Base-by-base conservation (phyloP, 2,329 filamentous ascomycete species). In the Macrophomina tecta region DNA sequence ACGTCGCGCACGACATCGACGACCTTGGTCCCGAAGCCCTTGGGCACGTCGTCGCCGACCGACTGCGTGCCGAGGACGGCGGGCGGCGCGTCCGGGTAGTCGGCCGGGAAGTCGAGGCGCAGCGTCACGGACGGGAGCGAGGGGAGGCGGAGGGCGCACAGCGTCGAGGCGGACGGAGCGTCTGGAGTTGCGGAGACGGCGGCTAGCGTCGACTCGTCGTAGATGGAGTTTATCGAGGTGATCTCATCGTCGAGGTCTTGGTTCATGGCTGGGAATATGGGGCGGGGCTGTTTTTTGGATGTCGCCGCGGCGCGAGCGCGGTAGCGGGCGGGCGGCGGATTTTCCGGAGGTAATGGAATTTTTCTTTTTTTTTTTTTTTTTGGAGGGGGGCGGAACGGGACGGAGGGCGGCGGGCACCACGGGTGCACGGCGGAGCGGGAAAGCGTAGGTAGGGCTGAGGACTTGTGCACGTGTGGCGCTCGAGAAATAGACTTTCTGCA, bases 161-260 rank as follows among this genome's bases (percentile, higher is more conserved):
- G 70, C 5, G 52, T 14, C 7, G 53, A 12, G 9, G 38, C 38
- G 2, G 72, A 80, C 69, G 23, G 74, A 71, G 46, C 78, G 14
- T 48, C 64, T 28, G 23, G 18, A 73, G 28, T 79, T 76, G 67
- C 80, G 73, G 51, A 82, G 72, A 69, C 71, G 74, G 62, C 77
- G 67, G 66, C 68, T 34, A 76, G 69, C 11, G 90, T 90, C n/a
- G 82, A 83, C 56, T 88, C 84, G 70, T 89, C 90, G 79, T 94
- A 95, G 70, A 95, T 95, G 65, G 92, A 91, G 78, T 94, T 95
- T 74, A 95, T 90, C 69, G 90, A 92, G 74, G 90, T 90, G 36
- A 94, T 81, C 76, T 95, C 92, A 79, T 95, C 91, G 58, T 80
- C 77, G 32, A 94, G 84, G 60, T 83, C 78, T 69, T 77, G 74